These are phyloP conservation scores for Colletotrichum phormii DNA, from an alignment of 2,329 filamentous ascomycete genomes.

Conservation along the genomic window DNA sequence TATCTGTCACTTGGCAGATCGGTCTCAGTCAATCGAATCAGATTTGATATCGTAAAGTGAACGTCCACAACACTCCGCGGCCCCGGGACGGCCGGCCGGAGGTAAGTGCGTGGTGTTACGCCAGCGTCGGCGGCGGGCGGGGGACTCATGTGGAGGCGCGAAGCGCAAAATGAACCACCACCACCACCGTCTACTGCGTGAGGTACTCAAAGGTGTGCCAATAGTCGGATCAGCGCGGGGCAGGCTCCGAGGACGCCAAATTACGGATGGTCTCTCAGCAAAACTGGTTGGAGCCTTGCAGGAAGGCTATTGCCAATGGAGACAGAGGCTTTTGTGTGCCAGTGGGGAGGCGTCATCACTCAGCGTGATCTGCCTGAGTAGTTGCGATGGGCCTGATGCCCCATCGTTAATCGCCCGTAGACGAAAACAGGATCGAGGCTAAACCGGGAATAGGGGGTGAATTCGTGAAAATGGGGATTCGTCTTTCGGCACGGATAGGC, in stretches of 20 bases:
- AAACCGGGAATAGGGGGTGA: slow-evolving; percentile 5
- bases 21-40: not conserved
- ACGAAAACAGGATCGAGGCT: not conserved
- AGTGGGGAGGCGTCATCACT: slow-evolving; percentile 10
- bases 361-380: slow-evolving; percentile 7
- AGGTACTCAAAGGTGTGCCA: not conserved
- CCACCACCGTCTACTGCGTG: too few relatives aligned
- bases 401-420: not conserved
- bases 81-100: not conserved
- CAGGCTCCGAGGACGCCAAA: not conserved
- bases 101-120: not conserved
- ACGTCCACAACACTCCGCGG: not conserved
- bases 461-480: slow-evolving; percentile 7
- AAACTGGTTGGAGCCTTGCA: not conserved
- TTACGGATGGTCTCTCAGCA: not conserved
- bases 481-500: not conserved
- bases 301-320: not conserved
- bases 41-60: not conserved
- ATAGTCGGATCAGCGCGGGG: slow-evolving; percentile 12
- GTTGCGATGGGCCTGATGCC: not conserved
- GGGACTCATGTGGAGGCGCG: not conserved
- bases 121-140: not conserved
- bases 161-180: not conserved
- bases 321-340: not conserved
- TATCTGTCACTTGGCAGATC: not conserved